Percentiles rank a stretch among this genome's conserved stretches.
Evolutionary conservation across 768 basidiomycete species (phyloP).

Genomic region (Holtermannia corniformis): DNA sequence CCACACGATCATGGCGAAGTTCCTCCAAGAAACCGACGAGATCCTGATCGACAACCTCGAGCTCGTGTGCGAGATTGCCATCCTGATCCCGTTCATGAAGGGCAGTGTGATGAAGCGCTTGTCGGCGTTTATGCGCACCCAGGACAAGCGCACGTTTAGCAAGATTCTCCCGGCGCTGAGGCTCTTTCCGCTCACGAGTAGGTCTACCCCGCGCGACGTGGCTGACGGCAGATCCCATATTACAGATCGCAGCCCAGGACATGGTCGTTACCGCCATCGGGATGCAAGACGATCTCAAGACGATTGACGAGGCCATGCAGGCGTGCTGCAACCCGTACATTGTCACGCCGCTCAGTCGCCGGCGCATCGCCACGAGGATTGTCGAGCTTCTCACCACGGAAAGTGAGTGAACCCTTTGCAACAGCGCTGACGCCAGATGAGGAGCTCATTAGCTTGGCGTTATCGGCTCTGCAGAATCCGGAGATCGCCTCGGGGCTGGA

Average conservation of each 20-base stretch:
- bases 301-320: background rate
- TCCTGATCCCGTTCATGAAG: background rate
- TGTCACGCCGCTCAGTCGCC: background rate
- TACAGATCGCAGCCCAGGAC: background rate
- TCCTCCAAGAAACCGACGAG: slow-evolving; percentile 9
- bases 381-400: background rate
- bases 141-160: background rate
- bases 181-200: background rate
- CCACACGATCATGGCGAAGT: slow-evolving; percentile 19
- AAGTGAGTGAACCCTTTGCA: background rate
- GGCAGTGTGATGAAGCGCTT: background rate
- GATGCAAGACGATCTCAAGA: background rate
- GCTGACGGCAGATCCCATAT: background rate
- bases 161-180: background rate
- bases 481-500: slow-evolving; percentile 25
- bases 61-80: background rate
- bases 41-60: background rate
- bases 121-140: background rate
- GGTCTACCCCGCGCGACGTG: background rate
- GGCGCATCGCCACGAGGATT: background rate
- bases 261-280: background rate
- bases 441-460: slow-evolving; percentile 21
- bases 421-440: background rate
- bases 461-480: slow-evolving; percentile 26
- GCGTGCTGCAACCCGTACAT: background rate